Evolutionary conservation across 768 basidiomycete genomes (phyloP).

Genomic region (Podaxis sp.): DNA sequence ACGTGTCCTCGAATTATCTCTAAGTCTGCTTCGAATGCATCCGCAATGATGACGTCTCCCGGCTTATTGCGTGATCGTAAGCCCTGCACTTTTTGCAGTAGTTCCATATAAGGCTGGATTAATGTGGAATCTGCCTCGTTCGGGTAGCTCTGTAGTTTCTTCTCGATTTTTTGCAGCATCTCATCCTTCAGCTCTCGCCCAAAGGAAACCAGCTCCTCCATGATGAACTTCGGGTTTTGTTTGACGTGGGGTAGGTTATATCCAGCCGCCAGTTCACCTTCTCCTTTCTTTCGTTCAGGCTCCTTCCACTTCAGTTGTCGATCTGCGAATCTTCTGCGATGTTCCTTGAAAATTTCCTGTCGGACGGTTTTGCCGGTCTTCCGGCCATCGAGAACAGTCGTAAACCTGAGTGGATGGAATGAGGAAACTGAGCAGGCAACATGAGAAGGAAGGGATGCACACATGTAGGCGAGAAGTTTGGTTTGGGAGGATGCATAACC

Average conservation of each 20-base stretch:
- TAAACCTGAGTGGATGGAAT: constrained; percentile 29
- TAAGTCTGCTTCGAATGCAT: constrained; percentile 24
- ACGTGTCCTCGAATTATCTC: constrained; percentile 39
- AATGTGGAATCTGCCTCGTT: constrained; percentile 25
- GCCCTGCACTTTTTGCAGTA: background rate
- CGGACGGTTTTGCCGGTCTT: constrained; percentile 54
- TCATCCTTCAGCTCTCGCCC: constrained; percentile 20
- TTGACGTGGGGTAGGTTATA: constrained; percentile 22
- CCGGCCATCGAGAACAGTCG: constrained; percentile 51
- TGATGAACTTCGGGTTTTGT: constrained; percentile 32
- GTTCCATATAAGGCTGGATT: constrained; percentile 18
- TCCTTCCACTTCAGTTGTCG: constrained; percentile 29
- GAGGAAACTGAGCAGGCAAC: background rate
- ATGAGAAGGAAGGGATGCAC: background rate
- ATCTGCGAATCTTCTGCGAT: constrained; percentile 16
- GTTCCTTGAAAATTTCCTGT: constrained; percentile 21
- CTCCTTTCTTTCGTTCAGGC: constrained; percentile 15
- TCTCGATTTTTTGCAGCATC: constrained; percentile 24
- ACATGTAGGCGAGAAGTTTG: constrained; percentile 50
- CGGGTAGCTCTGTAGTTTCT: background rate
- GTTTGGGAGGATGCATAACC: constrained; percentile 51
- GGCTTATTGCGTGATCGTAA: background rate
- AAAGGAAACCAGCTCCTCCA: constrained; percentile 33
- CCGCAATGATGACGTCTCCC: background rate
- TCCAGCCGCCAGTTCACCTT: constrained; percentile 9